phyloP scores from a whole-genome alignment of 805 yeast genomes.

The Nakazawaea wickerhamii region DNA sequence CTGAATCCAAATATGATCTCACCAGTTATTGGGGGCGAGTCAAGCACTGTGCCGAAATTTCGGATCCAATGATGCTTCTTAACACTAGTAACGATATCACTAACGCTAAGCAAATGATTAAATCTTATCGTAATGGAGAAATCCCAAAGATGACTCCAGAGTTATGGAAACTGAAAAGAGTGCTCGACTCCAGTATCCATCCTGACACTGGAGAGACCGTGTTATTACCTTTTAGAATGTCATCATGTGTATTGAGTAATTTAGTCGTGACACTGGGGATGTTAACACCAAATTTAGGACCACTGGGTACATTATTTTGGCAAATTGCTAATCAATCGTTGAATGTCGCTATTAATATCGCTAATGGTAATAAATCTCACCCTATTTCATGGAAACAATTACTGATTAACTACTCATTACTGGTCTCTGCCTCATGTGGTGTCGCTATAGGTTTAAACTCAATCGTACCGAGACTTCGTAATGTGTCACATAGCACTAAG shows the following conservation, averaged over 20 bases:
- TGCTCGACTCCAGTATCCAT: conserved; percentile 87
- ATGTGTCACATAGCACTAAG: conserved; percentile 63
- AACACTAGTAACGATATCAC: conserved; percentile 61
- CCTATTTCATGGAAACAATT: conserved; percentile 79
- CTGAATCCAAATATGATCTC: conserved; percentile 76
- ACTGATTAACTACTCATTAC: conserved; percentile 72
- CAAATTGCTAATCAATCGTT: conserved; percentile 96
- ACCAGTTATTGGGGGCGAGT: conserved; percentile 90
- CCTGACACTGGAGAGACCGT: conserved; percentile 97
- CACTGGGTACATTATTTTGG: conserved; percentile 93
- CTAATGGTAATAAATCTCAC: conserved; percentile 93
- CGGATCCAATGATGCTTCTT: conserved; percentile 87
- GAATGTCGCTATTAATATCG: conserved; percentile 94
- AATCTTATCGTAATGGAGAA: conserved; percentile 70
- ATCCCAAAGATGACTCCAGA: conserved; percentile 63
- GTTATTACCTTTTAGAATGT: conserved; percentile 92
- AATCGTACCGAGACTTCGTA: conserved; percentile 78
- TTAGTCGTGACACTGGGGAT: conserved; percentile 95
- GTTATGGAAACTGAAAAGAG: conserved; percentile 83
- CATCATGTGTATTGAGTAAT: conserved; percentile 89
- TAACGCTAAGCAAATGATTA: conserved; percentile 56
- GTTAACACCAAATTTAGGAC: conserved; percentile 91
- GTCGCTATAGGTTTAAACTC: conserved; percentile 93
- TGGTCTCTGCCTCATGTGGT: conserved; percentile 91
- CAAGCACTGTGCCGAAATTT: conserved; percentile 85